phyloP scores from a whole-genome alignment of 83 land plant species.

The Picea abies region DNA sequence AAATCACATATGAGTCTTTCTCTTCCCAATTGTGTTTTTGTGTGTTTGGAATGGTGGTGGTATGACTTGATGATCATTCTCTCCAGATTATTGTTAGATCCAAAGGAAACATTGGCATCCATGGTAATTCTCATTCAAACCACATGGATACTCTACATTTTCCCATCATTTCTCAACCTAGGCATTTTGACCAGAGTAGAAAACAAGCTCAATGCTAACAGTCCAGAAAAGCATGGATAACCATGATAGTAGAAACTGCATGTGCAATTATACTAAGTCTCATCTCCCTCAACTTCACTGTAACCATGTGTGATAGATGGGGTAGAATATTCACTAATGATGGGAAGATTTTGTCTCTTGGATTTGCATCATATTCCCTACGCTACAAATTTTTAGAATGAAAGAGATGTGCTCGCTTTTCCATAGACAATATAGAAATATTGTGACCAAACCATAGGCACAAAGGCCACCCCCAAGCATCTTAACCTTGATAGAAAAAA shows the following conservation, averaged over 20 bases:
- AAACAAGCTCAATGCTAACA: slow-evolving; percentile 34
- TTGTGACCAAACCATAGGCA: no score
- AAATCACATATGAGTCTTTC: slow-evolving; percentile 31
- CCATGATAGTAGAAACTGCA: slow-evolving; percentile 23
- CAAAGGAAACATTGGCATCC: slow-evolving; percentile 35
- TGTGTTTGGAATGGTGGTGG: slow-evolving; percentile 63
- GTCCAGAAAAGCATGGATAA: slow-evolving; percentile 27
- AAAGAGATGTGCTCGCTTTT: no score
- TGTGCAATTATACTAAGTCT: slow-evolving; percentile 24
- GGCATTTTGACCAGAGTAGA: slow-evolving; percentile 38
- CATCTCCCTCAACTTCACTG: slow-evolving; percentile 25
- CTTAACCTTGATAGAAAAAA: no score
- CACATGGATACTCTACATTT: slow-evolving; percentile 35
- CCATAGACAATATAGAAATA: no score
- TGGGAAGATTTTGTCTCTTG: slow-evolving; percentile 18
- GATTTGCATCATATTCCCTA: no score
- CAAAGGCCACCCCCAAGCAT: no score
- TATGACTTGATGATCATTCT: slow-evolving; percentile 48
- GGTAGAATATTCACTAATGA: slow-evolving; percentile 33
- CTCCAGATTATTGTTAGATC: slow-evolving; percentile 32
- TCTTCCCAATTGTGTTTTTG: slow-evolving; percentile 35
- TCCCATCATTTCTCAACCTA: slow-evolving; percentile 31
- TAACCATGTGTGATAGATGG: slow-evolving; percentile 27
- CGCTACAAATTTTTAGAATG: no score
- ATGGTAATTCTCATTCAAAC: slow-evolving; percentile 48